Base-by-base conservation (phyloP, 208 protist genomes). In the Acanthamoeba culbertsoni region DNA sequence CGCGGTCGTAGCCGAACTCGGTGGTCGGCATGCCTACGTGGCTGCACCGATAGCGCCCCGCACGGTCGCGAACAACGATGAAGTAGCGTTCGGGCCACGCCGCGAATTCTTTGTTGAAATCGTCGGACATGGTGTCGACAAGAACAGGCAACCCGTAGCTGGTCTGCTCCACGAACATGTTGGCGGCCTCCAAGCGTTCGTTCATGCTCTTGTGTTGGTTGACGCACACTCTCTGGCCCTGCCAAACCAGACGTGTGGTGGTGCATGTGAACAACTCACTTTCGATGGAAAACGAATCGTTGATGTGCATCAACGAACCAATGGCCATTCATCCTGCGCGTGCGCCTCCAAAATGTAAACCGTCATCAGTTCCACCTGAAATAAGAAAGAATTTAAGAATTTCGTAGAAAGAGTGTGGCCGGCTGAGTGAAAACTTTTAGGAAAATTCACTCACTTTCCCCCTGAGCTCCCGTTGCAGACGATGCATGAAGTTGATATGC, bases 131-230 rank as follows among this genome's bases (percentile, higher is more conserved):
- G 14, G 68, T 79, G 68, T 79, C 68, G 37, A 79, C 68, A 26
- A 79, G 68, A 16, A n/a, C 48, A 26, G 68, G 68, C 10, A 79
- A 18, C 42, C 48, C n/a, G 68, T 79, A 79, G 20, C 8, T 20
- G 68, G n/a, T 18, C 42, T 48, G 23, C 37, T 48, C 68, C 33
- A 79, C 68, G 26, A 79, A 79, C 35, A 51, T n/a, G 68, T 79
- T 79, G 68, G 68, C 68, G 14, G 48, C 48, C 5, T 14, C 0
- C 6, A 79, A 40, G 2, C 68, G 33, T 40, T 79, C 68, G 37
- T 79, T 40, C 68, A 79, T 79, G 35, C 10, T 79, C 68, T 79
- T 79, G 68, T 79, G 68, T 40, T 79, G 68, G 33, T 79, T 48
- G 20, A 79, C 68, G 68, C 68, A 79, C 42, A 79, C 68, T 43